Conservation (phyloP, 805 yeast species). For the Cyberlindnera mississippiensis region DNA sequence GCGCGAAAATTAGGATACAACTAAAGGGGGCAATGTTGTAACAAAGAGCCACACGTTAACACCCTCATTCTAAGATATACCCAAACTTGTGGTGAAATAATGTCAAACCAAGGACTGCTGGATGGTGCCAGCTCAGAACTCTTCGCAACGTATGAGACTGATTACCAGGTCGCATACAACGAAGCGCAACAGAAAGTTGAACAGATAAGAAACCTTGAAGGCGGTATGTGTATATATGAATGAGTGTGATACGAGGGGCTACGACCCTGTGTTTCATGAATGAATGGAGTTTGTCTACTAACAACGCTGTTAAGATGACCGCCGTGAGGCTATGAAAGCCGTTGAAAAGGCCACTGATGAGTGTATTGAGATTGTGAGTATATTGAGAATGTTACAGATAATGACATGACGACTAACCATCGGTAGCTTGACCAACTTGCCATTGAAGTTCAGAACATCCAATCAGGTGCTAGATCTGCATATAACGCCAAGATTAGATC, state of each 20-base stretch:
- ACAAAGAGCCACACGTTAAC: too few species aligned
- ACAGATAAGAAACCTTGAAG: conserved; percentile 45
- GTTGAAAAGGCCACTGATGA: conserved; percentile 74
- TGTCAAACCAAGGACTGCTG: conserved; percentile 26
- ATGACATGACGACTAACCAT: not conserved
- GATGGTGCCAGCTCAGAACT: conserved; percentile 25
- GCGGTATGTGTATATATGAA: conserved; percentile 35
- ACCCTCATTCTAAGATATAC: too few species aligned
- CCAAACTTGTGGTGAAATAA: too few species aligned
- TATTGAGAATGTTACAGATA: not conserved
- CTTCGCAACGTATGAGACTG: conserved; percentile 35
- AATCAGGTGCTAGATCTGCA: conserved; percentile 65
- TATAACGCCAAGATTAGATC: conserved; percentile 75
- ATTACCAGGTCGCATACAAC: conserved; percentile 54
- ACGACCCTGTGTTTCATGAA: too few species aligned
- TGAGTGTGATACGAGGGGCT: too few species aligned
- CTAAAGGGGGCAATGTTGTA: too few species aligned
- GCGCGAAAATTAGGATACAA: too few species aligned
- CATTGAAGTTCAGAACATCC: conserved; percentile 78
- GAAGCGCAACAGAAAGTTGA: conserved; percentile 67
- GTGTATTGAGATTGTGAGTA: conserved; percentile 57
- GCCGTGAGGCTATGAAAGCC: conserved; percentile 52
- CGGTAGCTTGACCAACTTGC: conserved; percentile 72
- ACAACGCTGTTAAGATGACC: too few species aligned
- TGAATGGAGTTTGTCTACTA: too few species aligned